phyloP scores from a whole-genome alignment of 345 rosid genomes.

The Sisymbrium altissimum region DNA sequence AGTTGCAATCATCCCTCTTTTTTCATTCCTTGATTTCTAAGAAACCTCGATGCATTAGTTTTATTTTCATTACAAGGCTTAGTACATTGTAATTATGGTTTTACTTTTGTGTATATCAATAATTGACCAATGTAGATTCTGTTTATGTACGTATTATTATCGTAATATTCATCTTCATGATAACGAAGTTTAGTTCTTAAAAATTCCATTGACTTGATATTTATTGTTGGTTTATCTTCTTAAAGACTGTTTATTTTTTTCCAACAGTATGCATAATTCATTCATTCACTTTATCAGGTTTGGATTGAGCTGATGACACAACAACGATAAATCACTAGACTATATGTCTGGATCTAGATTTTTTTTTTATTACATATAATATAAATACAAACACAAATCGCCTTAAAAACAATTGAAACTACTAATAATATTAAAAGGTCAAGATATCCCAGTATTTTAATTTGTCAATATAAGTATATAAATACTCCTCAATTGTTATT shows the following conservation, averaged over 20 bases:
- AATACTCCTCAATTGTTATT: too few species aligned
- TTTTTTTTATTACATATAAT: too few species aligned
- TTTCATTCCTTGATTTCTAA: constrained; percentile 32
- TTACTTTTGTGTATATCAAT: neutral
- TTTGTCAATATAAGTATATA: too few species aligned
- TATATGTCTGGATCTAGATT: too few species aligned
- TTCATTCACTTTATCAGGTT: neutral
- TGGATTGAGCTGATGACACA: neutral
- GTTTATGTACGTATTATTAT: constrained; percentile 8
- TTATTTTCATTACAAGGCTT: constrained; percentile 10
- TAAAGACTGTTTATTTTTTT: neutral
- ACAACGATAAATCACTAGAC: too few species aligned
- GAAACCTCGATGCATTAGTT: constrained; percentile 28
- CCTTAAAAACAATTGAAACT: neutral
- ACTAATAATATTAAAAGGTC: neutral
- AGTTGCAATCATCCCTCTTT: constrained; percentile 27
- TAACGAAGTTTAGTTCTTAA: neutral
- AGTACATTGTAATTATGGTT: neutral
- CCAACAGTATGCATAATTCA: neutral
- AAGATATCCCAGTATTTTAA: neutral
- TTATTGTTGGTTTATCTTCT: neutral
- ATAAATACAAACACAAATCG: neutral
- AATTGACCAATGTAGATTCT: neutral
- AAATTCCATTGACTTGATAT: neutral
- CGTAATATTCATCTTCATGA: neutral